Percentiles rank a stretch among this genome's conserved stretches.
phyloP scores from a whole-genome alignment of 257 asterid species.

The Solanum corneliomulleri region DNA sequence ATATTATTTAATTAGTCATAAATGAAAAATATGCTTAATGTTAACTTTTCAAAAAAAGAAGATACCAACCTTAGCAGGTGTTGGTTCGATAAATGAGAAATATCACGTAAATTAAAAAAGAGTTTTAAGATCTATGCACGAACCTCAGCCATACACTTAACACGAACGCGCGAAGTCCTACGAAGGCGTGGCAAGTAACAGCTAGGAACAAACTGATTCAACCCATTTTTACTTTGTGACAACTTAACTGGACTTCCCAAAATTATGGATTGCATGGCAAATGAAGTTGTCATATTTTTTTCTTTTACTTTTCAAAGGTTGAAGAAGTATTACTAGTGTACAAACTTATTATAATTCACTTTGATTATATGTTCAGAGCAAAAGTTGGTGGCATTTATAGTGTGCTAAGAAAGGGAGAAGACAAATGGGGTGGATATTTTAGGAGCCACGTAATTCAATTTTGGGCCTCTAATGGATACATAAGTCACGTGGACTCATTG shows the following conservation, averaged over 20 bases:
- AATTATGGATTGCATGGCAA: conserved; percentile 15
- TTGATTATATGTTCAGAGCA: neutral
- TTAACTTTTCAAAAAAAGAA: no score
- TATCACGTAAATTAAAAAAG: no score
- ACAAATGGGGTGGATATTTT: conserved; percentile 9
- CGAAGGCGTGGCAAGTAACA: conserved; percentile 6
- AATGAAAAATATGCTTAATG: neutral
- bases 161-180: conserved; percentile 17
- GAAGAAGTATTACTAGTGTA: neutral
- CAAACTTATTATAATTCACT: neutral
- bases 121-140: neutral
- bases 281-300: conserved; percentile 7
- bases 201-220: neutral
- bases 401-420: conserved; percentile 7
- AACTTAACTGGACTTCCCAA: conserved; percentile 5
- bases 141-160: conserved; percentile 40
- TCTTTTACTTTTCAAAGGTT: neutral
- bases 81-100: neutral
- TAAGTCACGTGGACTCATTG: conserved; percentile 10
- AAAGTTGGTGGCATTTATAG: conserved; percentile 14
- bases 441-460: conserved; percentile 13
- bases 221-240: neutral
- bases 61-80: no score
- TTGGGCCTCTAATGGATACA: neutral
- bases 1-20: no score